Evolutionary conservation across 2,329 filamentous ascomycete genomes (phyloP), one percentile per base, ranked within the genome.

Genomic region (Spiromastix sp.): DNA sequence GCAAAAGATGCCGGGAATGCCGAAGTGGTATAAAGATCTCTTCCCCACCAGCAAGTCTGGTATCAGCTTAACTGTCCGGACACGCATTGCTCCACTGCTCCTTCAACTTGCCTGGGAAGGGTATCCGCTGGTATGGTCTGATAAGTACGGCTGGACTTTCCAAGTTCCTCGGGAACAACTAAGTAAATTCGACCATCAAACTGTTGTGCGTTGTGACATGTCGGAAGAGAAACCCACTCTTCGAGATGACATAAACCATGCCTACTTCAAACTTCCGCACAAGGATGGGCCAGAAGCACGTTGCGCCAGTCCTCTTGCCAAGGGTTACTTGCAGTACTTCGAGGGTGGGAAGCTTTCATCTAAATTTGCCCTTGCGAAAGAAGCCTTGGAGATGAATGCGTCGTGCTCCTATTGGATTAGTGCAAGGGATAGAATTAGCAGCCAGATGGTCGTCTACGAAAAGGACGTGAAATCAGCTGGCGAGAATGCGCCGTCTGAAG

Each of bases 381-480:
- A 94, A 56, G 91, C 93, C 0, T 66, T 98, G 28, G 83, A 96
- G 48, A 98, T 98, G 91, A 98, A 98, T 49, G 86, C 91, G 0
- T 94, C 86, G 0, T 98, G 93, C 55, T 96, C 89, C 1, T 98
- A 98, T 60, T 98, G 93, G 91, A 96, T 98, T 48, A 94, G 85
- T 50, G 87, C 91, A 11, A 74, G 91, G 42, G 85, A 94, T 52
- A 72, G 91, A 32, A 98, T 98, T 59, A 89, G 67, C 70, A 83
- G 80, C n/a, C 91, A 98, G 52, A 84, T 96, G 71, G 87, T 93
- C 2, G 82, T 98, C 1, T 95, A 93, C 54, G 71, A 86, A 40
- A 68, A 78, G 21, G 78, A 93, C 43, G 43, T 63, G 33, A 42
- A 50, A 37, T 47, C 6, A 34, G 38, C 2, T 39, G 43, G 38